Evolutionary conservation across 148 eudicot genomes (phyloP).

Genomic region (Camellia granthamiana): DNA sequence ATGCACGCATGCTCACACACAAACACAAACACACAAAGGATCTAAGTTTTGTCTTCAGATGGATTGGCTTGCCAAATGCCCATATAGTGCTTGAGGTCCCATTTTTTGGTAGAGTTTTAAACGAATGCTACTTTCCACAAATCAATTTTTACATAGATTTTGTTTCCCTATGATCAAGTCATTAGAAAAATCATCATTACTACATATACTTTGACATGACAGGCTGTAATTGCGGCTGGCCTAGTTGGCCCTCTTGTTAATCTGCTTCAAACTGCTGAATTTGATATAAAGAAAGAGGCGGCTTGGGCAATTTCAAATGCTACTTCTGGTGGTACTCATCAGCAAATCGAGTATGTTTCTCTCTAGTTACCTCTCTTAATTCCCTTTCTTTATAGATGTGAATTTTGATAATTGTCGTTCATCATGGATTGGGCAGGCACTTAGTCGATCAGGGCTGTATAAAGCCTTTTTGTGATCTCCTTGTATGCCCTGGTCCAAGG

Average conservation of each 20-base stretch:
- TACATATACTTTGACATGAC: not conserved
- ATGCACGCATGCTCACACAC: too few relatives aligned
- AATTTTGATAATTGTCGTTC: not conserved
- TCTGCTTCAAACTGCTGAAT: conserved; percentile 35
- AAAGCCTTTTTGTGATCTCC: conserved; percentile 41
- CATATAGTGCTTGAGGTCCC: not conserved
- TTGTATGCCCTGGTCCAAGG: conserved; percentile 40
- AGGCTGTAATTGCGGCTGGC: conserved; percentile 34
- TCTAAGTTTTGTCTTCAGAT: too few relatives aligned
- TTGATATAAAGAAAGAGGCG: conserved; percentile 42
- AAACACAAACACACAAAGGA: too few relatives aligned
- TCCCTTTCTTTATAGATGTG: not conserved
- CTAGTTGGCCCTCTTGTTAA: conserved; percentile 32
- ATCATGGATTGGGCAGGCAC: conserved; percentile 19
- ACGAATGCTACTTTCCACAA: not conserved
- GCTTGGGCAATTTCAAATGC: conserved; percentile 45
- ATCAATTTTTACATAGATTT: not conserved
- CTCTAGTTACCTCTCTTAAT: not conserved
- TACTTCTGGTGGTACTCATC: conserved; percentile 31
- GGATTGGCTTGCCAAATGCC: too few relatives aligned
- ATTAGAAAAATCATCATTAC: not conserved
- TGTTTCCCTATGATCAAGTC: not conserved
- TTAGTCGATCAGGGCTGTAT: conserved; percentile 31
- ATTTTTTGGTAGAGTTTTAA: not conserved
- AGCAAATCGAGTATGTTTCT: conserved; percentile 28